Evolutionary conservation across 2,329 filamentous ascomycete genomes (phyloP), one percentile per base, ranked within the genome.

Genomic region (Chrysoporthe deuterocubensis): DNA sequence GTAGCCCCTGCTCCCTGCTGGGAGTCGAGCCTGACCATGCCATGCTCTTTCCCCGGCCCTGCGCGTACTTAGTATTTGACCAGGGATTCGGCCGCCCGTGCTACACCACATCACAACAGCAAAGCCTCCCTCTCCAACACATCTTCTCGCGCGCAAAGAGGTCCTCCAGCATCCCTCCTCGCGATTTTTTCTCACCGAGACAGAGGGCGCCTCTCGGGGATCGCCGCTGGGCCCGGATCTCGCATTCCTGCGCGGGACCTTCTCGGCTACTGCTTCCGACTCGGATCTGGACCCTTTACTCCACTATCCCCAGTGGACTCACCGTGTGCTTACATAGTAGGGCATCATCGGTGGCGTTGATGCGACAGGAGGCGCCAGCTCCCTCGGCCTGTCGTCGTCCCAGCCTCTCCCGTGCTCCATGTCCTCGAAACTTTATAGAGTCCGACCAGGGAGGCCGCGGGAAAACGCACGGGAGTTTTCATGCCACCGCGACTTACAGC

Each of bases 401-500:
- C 61, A 63, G 57, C 50, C 14, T 40, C 32, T 57, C 8, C 52
- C 60, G 59, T 50, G 66, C 46, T 60, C 26, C 64, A 69, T 69
- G 67, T 69, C 37, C 57, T 58, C 60, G 43, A 57, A 48, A n/a
- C n/a, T 62, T 13, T 46, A 18, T 42, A 54, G 13, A 13, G 50
- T 14, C 42, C 66, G 62, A 52, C 56, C 42, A n/a, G 60, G 64
- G 54, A 66, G 60, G 63, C 61, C 43, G 42, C 56, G 14, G 32
- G 42, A 26, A 26, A 26, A 60, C n/a, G 46, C 57, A 64, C 64
- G 58, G 60, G 54, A 60, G 18, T 37, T 37, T 61, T 52, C 43
- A 37, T 60, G 67, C 64, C 65, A 64, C 64, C 65, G 48, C 43
- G 42, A 60, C 46, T 64, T 50, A n/a, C 59, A 52, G 42, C n/a